Evolutionary conservation across 176 grass and related monocot genomes (phyloP), one percentile per base, ranked within the genome.

Genomic region (Areca catechu): DNA sequence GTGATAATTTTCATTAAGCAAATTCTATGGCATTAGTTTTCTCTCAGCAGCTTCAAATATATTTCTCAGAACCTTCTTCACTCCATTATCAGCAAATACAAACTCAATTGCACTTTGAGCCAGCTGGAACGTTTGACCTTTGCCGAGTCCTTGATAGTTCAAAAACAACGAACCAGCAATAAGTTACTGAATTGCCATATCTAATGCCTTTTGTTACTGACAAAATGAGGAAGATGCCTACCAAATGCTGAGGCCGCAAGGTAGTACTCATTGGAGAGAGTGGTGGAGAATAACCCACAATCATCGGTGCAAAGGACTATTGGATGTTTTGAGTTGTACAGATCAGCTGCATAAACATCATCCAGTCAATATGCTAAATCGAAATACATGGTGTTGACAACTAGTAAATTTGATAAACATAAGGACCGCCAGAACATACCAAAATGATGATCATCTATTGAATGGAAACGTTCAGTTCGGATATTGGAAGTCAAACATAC

Each of bases 401-500:
- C 22, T 65, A 66, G 51, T 21, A 43, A 18, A 27, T 6, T 17
- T 55, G 24, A 60, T 37, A 53, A 68, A 59, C 14, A 64, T 56
- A 49, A 37, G 51, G 49, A 72, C 34, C 52, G 3, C 58, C 27
- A 51, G 15, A 19, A 69, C 78, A 12, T 62, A 97, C 86, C 86
- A 58, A 97, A 97, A 77, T 91, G 83, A 71, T 97, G 93, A 56
- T 77, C 66, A 60, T 88, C 68, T 15, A 97, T 59, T 16, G 87
- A 84, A 75, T 78, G 72, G 50, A 89, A 14, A 3, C 86, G 76
- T 24, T 80, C 83, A 3, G 86, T 91, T 82, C 76, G 86, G n/a
- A 97, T 76, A 78, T 88, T 91, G n/a, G 93, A 97, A 27, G 93
- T 91, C 66, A 97, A 85, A 37, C 93, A 97, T 88, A 97, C 83